A percentile compares a stretch with the other conserved stretches of the same genome.
These are phyloP conservation scores for Suhomyces vadensis DNA, from an alignment of 805 yeast genomes.

Conservation along the genomic window DNA sequence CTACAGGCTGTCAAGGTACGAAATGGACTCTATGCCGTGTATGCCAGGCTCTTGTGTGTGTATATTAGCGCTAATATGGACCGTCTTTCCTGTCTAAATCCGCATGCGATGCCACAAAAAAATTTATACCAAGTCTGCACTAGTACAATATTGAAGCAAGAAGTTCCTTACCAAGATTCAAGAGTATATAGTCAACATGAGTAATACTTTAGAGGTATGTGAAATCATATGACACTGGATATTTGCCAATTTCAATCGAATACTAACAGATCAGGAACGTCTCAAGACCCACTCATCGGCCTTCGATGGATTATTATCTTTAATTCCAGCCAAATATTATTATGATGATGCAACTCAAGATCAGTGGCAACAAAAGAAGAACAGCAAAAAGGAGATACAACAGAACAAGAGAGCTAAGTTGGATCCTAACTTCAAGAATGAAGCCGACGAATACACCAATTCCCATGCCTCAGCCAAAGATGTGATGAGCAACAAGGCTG, in stretches of 20 bases:
- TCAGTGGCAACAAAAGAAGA: slow-evolving; percentile 88
- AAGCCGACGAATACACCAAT: slow-evolving; percentile 43
- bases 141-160: neutral
- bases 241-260: neutral
- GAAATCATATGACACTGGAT: neutral
- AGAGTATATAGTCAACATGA: slow-evolving; percentile 34
- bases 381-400: slow-evolving; percentile 62
- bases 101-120: slow-evolving; percentile 5
- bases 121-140: slow-evolving; percentile 1
- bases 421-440: slow-evolving; percentile 59
- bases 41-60: neutral
- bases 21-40: too few relatives aligned
- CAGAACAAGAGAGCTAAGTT: slow-evolving; percentile 68
- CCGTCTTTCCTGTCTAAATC: neutral
- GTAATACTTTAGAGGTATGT: slow-evolving; percentile 63
- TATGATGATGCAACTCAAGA: slow-evolving; percentile 86
- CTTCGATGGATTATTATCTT: slow-evolving; percentile 82
- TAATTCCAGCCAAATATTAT: slow-evolving; percentile 92
- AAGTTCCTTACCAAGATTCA: neutral
- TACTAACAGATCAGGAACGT: slow-evolving; percentile 54
- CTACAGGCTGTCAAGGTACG: too few relatives aligned
- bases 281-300: slow-evolving; percentile 76
- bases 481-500: slow-evolving; percentile 55
- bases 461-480: slow-evolving; percentile 58
- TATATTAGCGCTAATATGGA: neutral